A percentile compares a stretch with the other conserved stretches of the same genome.
Conservation (phyloP, 1,284 basidiomycete genomes). For the Lentinus polychrous region DNA sequence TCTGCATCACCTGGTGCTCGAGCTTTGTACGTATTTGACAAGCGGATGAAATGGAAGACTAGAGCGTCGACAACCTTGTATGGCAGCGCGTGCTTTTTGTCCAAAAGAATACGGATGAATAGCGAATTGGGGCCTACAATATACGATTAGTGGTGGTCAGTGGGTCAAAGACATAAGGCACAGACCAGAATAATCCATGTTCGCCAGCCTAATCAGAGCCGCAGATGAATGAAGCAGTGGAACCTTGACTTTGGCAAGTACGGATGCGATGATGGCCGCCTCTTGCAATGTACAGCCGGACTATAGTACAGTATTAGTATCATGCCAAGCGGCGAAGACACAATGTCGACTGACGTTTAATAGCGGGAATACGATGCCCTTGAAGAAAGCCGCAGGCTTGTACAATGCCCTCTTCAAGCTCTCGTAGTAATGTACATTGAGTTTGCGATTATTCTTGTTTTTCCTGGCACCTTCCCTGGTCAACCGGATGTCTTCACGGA, state of each 20-base stretch:
- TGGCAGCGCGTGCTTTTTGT: constrained; percentile 97
- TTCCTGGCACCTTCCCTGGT: constrained; percentile 35
- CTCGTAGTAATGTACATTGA: constrained; percentile 93
- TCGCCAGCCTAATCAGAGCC: constrained; percentile 86
- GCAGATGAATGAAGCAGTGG: constrained; percentile 96
- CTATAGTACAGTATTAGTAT: constrained; percentile 28
- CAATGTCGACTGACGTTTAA: constrained; percentile 61
- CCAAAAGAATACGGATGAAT: constrained; percentile 94
- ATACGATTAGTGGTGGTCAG: neutral
- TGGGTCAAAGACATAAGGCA: neutral
- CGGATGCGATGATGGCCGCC: constrained; percentile 90
- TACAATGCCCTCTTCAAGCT: constrained; percentile 88
- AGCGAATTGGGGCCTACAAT: constrained; percentile 82
- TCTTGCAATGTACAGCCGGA: constrained; percentile 87
- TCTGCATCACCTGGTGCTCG: constrained; percentile 57
- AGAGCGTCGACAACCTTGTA: constrained; percentile 98
- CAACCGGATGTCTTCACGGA: constrained; percentile 78
- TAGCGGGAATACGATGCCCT: constrained; percentile 95
- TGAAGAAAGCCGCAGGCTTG: constrained; percentile 98
- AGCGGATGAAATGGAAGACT: constrained; percentile 96
- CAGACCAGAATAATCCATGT: constrained; percentile 92
- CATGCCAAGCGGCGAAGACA: neutral
- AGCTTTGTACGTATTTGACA: constrained; percentile 85
- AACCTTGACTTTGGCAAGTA: constrained; percentile 88
- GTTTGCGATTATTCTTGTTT: constrained; percentile 69